These are phyloP conservation scores for Zygoascus bituminiphila DNA, from an alignment of 805 yeast species.

Conservation along the genomic window DNA sequence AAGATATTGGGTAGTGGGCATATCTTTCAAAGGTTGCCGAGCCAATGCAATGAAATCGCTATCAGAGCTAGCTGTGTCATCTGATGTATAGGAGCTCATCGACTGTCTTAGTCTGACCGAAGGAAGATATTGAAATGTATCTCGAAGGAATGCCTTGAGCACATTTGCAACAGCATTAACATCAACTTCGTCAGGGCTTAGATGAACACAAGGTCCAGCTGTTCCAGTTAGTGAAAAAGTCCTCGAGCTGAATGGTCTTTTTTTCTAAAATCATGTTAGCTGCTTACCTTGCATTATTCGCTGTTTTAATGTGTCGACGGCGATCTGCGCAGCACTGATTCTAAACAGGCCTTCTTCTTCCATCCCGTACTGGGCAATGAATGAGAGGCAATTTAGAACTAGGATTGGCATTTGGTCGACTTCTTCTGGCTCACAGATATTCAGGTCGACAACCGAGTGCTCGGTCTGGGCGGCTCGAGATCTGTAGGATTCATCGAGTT, in stretches of 20 bases:
- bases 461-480: background rate
- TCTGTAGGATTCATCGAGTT: constrained; percentile 6
- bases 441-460: background rate
- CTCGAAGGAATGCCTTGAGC: constrained; percentile 24
- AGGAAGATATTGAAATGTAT: constrained; percentile 23
- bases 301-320: constrained; percentile 18
- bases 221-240: background rate
- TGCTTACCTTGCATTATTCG: constrained; percentile 14
- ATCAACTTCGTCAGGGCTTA: constrained; percentile 20
- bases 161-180: constrained; percentile 27
- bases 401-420: constrained; percentile 14
- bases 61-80: background rate
- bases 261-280: background rate
- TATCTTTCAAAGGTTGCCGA: constrained; percentile 12
- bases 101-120: constrained; percentile 7
- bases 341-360: constrained; percentile 28
- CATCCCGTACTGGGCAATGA: constrained; percentile 20
- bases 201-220: constrained; percentile 14
- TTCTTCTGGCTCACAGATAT: constrained; percentile 9
- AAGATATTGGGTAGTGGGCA: constrained; percentile 18
- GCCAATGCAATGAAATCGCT: constrained; percentile 6
- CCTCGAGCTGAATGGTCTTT: background rate
- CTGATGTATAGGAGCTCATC: background rate
- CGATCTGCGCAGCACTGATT: constrained; percentile 22
- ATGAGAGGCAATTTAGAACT: constrained; percentile 15